Base-by-base conservation (phyloP, 2,329 filamentous ascomycete genomes). In the Ceratocystis ficicola region DNA sequence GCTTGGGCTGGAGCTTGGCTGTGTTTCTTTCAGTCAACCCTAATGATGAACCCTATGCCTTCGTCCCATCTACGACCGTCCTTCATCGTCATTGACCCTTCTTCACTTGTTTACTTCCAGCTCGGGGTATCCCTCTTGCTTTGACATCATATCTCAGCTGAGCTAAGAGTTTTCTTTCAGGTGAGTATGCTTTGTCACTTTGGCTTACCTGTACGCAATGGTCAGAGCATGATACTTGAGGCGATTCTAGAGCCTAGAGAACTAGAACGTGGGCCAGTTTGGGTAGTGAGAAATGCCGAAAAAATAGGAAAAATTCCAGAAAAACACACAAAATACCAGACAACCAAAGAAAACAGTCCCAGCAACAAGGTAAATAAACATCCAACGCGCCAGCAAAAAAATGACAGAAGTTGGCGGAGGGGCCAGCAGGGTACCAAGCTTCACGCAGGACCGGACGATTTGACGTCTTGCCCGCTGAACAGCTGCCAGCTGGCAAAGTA, bases 101-200 rank as follows among this genome's bases (percentile, higher is more conserved):
- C 17, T 2, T n/a, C n/a, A 36, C 28, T 36, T 41, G n/a, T 30
- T 59, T 59, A 59, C 55, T 59, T 59, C 15, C 28, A n/a, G 32
- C 28, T 59, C 7, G 3, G n/a, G 15, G 30, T 36, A 36, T 17
- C 15, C 55, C 10, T n/a, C 28, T 36, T 32, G 55, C 55, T 32
- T 59, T 36, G 55, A 59, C 55, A 17, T 28, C 36, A 59, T 59
- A 59, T 20, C n/a, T 59, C 55, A 36, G 28, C 55, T 36, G 55
- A 59, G 17, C n/a, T 59, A 59, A 59, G 55, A 59, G 55, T 6
- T 12, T 59, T 59, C 55, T 59, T 59, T 59, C 55, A 59, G 55
- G 55, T 59, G 55, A 59, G 55, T 59, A 59, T 30, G 55, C 55
- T 59, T 59, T 36, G 55, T 59, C 55, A n/a, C 17, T 36, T 59